Base-by-base conservation (phyloP, 805 yeast genomes). In the Candida chilensis region DNA sequence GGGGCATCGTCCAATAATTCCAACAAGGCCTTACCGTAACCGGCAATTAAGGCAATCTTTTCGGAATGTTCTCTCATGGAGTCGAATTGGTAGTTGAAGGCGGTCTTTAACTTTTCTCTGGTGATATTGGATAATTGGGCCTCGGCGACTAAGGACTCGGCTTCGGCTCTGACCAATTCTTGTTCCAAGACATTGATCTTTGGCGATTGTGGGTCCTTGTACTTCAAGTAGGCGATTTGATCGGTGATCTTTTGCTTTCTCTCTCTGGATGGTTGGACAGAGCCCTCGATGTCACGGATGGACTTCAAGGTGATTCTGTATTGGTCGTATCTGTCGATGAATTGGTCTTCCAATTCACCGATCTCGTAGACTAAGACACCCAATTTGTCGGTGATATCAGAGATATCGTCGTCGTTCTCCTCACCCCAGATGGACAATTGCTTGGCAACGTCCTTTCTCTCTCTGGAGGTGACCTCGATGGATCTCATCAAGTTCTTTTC, bases 101-200 rank as follows among this genome's bases (percentile, higher is more conserved):
- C 85, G 42, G 84, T 81, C 65, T 83, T 80, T 52, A 85, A 71
- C 60, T 82, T 81, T 52, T 84, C 87, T 63, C 95, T 71, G 41
- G 95, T 83, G 51, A 83, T 83, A 60, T 84, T 84, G 22, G 90
- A 80, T 46, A 85, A 68, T 64, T 85, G 95, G 18, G 94, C 94
- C 63, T 84, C 94, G 29, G 94, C 95, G 45, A 85, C 94, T 40
- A 84, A 67, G 31, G 87, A 78, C 61, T 85, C 94, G 32, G 94
- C 94, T 62, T 85, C 94, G 22, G 92, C 92, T 60, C 95, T 72
- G 35, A 85, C 94, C 52, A 84, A 67, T 59, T 84, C 94, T 57
- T 85, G 94, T 64, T 85, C 94, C 52, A 85, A 67, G 34, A 83
- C 76, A 32, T 75, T 71, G 40, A 84, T 78, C 66, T 80, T 82